Percentiles rank a stretch among this genome's conserved stretches.
Evolutionary conservation across 2,329 filamentous ascomycete species (phyloP).

Genomic region (Penicillium sp.): DNA sequence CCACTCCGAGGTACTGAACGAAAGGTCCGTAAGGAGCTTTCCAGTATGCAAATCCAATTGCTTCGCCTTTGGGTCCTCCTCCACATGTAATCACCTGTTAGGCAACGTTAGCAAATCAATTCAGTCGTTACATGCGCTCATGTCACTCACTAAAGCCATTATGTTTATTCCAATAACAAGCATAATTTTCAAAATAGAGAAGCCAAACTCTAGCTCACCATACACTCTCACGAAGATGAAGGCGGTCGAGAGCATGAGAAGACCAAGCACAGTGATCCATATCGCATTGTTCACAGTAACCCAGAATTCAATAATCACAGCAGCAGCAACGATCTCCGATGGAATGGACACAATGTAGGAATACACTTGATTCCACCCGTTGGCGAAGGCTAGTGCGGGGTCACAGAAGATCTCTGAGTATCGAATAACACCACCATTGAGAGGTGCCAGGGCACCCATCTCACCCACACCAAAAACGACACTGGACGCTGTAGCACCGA

Average conservation of each 20-base stretch:
- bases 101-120: neutral
- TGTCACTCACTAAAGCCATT: slow-evolving; percentile 47
- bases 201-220: slow-evolving; percentile 57
- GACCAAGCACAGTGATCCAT: slow-evolving; percentile 44
- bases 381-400: slow-evolving; percentile 36
- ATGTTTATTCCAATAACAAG: slow-evolving; percentile 64
- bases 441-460: slow-evolving; percentile 40
- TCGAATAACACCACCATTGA: slow-evolving; percentile 41
- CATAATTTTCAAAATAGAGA: slow-evolving; percentile 59
- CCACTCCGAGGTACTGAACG: slow-evolving; percentile 43
- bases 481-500: slow-evolving; percentile 37
- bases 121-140: neutral
- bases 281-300: slow-evolving; percentile 51
- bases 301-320: slow-evolving; percentile 38
- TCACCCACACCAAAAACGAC: slow-evolving; percentile 41
- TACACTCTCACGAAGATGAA: slow-evolving; percentile 43
- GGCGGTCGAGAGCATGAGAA: slow-evolving; percentile 36
- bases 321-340: slow-evolving; percentile 35
- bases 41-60: slow-evolving; percentile 49
- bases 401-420: slow-evolving; percentile 41
- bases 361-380: slow-evolving; percentile 45
- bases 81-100: slow-evolving; percentile 38
- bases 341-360: slow-evolving; percentile 36
- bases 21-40: slow-evolving; percentile 40
- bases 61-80: slow-evolving; percentile 32